Evolutionary conservation across 176 grass and related monocot genomes (phyloP).

Genomic region (Luzula sylvatica): DNA sequence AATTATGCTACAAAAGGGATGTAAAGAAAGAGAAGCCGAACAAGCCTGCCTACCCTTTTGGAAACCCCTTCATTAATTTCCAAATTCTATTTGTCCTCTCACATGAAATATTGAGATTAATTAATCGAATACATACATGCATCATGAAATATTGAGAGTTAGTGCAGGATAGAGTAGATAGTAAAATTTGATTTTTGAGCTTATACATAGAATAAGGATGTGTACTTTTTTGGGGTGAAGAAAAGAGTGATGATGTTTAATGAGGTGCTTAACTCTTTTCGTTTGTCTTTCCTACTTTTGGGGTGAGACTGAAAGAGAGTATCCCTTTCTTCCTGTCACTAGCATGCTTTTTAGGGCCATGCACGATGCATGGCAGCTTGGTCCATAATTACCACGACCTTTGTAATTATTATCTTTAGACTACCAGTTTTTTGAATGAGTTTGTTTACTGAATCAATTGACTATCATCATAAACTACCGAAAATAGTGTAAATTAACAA

Average conservation of each 20-base stretch:
- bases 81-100: slow-evolving; percentile 29
- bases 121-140: slow-evolving; percentile 15
- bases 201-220: slow-evolving; percentile 22
- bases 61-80: slow-evolving; percentile 43
- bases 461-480: no score
- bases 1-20: slow-evolving; percentile 35
- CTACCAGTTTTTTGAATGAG: no score
- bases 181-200: slow-evolving; percentile 22
- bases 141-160: slow-evolving; percentile 34
- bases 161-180: slow-evolving; percentile 33
- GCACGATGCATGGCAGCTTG: not conserved
- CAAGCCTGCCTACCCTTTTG: slow-evolving; percentile 55
- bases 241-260: slow-evolving; percentile 13
- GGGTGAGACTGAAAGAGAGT: slow-evolving; percentile 5
- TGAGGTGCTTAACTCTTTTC: slow-evolving; percentile 15
- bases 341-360: slow-evolving; percentile 16
- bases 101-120: slow-evolving; percentile 2
- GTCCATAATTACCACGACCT: no score
- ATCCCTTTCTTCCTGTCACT: not conserved
- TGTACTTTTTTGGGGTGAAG: not conserved
- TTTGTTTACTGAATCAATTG: no score
- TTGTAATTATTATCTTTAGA: no score
- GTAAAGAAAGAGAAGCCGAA: slow-evolving; percentile 15
- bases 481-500: no score
- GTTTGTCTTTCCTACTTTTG: slow-evolving; percentile 22